A percentile compares a stretch with the other conserved stretches of the same genome.
phyloP scores from a whole-genome alignment of 768 basidiomycete genomes.

The Psilocybe subaeruginosa region DNA sequence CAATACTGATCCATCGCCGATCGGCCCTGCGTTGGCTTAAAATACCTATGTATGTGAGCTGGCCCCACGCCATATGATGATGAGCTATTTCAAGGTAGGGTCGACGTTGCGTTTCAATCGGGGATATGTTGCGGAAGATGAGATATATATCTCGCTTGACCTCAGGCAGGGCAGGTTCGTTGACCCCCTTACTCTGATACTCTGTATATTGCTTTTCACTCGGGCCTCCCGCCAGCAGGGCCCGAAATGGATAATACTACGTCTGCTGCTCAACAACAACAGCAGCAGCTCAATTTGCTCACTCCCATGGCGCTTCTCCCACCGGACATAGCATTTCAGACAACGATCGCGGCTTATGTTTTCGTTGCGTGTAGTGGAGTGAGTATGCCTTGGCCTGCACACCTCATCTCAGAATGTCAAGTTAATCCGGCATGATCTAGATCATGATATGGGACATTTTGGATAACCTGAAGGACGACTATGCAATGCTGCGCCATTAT shows the following conservation, averaged over 20 bases:
- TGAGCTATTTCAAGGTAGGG: neutral
- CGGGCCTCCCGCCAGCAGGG: too few species aligned
- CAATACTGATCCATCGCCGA: too few species aligned
- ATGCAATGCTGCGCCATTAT: slow-evolving; percentile 19
- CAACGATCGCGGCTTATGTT: neutral
- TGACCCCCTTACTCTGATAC: too few species aligned
- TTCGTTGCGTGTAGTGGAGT: neutral
- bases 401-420: too few species aligned
- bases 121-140: neutral
- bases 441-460: slow-evolving; percentile 11
- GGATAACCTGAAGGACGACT: slow-evolving; percentile 18
- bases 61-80: too few species aligned
- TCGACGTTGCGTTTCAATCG: neutral
- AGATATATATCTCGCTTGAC: neutral
- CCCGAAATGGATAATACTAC: neutral
- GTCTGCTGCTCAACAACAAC: neutral
- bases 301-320: neutral
- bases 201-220: too few species aligned
- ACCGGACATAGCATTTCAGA: neutral
- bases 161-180: too few species aligned
- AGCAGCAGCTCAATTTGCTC: neutral
- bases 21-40: too few species aligned
- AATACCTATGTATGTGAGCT: too few species aligned
- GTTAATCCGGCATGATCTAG: neutral
- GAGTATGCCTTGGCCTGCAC: neutral